Evolutionary conservation across 495 filamentous ascomycete species (phyloP), one percentile per base, ranked within the genome.

Genomic region (Friedmanniomyces endolithicus): DNA sequence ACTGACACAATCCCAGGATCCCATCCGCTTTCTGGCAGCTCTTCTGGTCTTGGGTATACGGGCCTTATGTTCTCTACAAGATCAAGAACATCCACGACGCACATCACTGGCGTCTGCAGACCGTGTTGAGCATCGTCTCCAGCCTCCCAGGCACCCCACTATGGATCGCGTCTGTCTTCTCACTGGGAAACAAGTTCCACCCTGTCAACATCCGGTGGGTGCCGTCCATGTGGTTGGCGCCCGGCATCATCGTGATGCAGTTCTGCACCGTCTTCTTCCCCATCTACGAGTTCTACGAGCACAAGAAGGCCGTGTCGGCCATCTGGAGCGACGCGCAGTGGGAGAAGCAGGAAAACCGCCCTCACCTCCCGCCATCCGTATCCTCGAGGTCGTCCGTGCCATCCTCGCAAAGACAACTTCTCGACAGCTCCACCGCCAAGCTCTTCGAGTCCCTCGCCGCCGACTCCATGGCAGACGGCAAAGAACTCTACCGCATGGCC

Each of bases 31-130:
- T 68, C 22, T 56, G 65, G 48, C 67, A 70, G 45, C 53, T 67
- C 2, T 57, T 68, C 37, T 70, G 64, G 64, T 56, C 67, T 1
- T 50, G 53, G 4, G 24, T 64, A 24, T 64, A 65, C 39, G 67
- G 67, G 20, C 67, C 67, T 45, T 67, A 56, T 46, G 51, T 70
- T n/a, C 53, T 70, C 3, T 63, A 58, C 63, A 63, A 63, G 50
- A 68, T 65, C 22, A 56, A 64, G 7, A 29, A 62, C 29, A 61
- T 70, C 53, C 55, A 64, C 17, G 67, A 70, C 48, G 58, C 60
- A n/a, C 67, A 68, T 48, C 64, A 60, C 37, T 70, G 67, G 67
- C 64, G 60, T 0, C 60, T 64, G 58, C 66, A 68, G 51, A 68
- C 63, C 17, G 52, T 59, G 24, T 48, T 70, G 20, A 58, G 62